Percentiles rank a stretch among this genome's conserved stretches.
phyloP scores from a whole-genome alignment of 116 monocot genomes.

The Posidonia oceanica region DNA sequence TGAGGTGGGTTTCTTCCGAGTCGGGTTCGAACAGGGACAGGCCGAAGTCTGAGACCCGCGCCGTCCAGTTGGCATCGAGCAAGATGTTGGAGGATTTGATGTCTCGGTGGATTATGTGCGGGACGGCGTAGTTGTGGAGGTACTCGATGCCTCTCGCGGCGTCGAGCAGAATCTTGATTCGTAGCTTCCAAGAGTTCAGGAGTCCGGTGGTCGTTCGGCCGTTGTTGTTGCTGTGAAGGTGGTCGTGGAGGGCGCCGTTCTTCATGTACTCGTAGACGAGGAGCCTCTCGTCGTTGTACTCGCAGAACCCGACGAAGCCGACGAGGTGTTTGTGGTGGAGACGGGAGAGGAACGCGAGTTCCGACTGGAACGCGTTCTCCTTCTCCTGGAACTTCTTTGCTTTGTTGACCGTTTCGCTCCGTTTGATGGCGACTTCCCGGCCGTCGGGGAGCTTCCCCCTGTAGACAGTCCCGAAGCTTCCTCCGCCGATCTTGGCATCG shows the following conservation, averaged over 20 bases:
- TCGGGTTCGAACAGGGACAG: slow-evolving; percentile 53
- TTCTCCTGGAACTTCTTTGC: slow-evolving; percentile 38
- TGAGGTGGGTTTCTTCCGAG: slow-evolving; percentile 14
- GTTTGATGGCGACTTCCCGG: slow-evolving; percentile 62
- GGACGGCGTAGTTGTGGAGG: slow-evolving; percentile 88
- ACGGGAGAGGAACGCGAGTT: slow-evolving; percentile 64
- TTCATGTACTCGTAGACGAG: slow-evolving; percentile 88
- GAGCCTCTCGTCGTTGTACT: slow-evolving; percentile 51
- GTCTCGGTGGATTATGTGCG: slow-evolving; percentile 92
- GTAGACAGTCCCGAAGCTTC: slow-evolving; percentile 76
- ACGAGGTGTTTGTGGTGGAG: slow-evolving; percentile 94
- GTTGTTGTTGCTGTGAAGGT: slow-evolving; percentile 51
- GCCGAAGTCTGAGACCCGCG: slow-evolving; percentile 85
- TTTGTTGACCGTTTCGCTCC: slow-evolving; percentile 21
- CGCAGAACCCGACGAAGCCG: slow-evolving; percentile 65
- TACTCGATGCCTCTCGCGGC: slow-evolving; percentile 82
- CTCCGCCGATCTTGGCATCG: slow-evolving; percentile 38
- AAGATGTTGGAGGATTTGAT: slow-evolving; percentile 97
- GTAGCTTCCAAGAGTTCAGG: slow-evolving; percentile 53
- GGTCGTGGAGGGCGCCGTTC: slow-evolving; percentile 73
- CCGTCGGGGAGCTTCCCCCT: slow-evolving; percentile 45
- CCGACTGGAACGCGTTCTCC: slow-evolving; percentile 67
- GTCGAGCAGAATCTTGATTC: slow-evolving; percentile 65
- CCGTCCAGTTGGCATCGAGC: slow-evolving; percentile 50
- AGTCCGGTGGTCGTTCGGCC: slow-evolving; percentile 31